Conservation (phyloP, 148 eudicot species). For the Nepenthes mirabilis region DNA sequence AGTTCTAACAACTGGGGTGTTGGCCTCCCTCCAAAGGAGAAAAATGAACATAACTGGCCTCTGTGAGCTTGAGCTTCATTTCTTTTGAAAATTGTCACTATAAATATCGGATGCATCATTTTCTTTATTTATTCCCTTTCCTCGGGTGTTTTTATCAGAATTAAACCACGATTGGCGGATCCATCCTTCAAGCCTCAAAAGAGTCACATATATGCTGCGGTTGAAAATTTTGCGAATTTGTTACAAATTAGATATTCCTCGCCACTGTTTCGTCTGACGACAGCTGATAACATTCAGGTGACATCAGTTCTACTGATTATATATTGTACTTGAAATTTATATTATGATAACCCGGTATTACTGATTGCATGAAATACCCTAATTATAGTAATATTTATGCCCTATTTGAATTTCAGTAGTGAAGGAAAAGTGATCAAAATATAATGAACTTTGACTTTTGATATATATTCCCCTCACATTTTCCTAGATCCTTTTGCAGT, state of each 20-base stretch:
- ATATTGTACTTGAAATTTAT: background rate
- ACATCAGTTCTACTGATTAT: constrained; percentile 4
- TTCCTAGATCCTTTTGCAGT: too few species aligned
- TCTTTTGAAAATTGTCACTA: background rate
- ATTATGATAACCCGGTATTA: background rate
- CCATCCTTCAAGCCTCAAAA: constrained; percentile 75
- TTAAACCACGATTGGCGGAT: constrained; percentile 70
- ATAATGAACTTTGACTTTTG: too few species aligned
- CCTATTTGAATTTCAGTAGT: too few species aligned
- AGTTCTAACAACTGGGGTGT: constrained; percentile 86
- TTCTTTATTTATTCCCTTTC: background rate
- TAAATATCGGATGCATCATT: background rate
- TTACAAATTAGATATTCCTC: constrained; percentile 87
- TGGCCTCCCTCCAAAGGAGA: constrained; percentile 86
- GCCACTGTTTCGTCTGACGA: constrained; percentile 72
- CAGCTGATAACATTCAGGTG: constrained; percentile 70
- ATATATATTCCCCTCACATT: too few species aligned
- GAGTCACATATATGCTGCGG: constrained; percentile 64
- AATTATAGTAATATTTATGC: too few species aligned
- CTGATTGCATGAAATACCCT: too few species aligned
- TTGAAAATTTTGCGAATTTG: constrained; percentile 55
- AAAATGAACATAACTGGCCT: constrained; percentile 77
- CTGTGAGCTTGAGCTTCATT: constrained; percentile 54
- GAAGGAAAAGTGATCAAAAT: too few species aligned
- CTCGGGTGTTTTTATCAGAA: constrained; percentile 24